Conservation (phyloP, 371 early-diverging fungal genomes). For the Nematocida parisii region DNA sequence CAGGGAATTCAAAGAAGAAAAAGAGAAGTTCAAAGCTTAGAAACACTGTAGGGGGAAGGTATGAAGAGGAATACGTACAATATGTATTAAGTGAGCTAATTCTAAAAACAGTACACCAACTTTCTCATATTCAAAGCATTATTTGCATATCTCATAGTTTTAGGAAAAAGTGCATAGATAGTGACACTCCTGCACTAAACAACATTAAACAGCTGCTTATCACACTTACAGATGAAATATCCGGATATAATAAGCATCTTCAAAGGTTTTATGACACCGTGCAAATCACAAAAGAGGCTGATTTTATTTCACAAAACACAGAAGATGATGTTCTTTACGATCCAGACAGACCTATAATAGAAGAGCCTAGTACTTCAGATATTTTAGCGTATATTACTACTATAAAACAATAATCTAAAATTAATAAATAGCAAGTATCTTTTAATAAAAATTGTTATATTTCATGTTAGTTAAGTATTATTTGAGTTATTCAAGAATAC, state of each 20-base stretch:
- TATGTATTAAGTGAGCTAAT: constrained; percentile 58
- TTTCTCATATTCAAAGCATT: not conserved
- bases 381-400: not conserved
- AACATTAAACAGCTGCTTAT: not conserved
- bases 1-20: constrained; percentile 19
- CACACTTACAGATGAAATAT: not conserved
- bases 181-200: not conserved
- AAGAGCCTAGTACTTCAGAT: not conserved
- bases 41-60: constrained; percentile 54
- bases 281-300: constrained; percentile 1
- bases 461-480: too few species aligned
- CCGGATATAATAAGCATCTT: not conserved
- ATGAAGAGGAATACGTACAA: constrained; percentile 58
- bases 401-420: not conserved
- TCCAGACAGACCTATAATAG: constrained; percentile 46
- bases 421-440: too few species aligned
- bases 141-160: not conserved
- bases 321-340: constrained; percentile 55
- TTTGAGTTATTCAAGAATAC: too few species aligned
- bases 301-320: constrained; percentile 47
- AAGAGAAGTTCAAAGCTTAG: constrained; percentile 55
- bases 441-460: too few species aligned
- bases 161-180: not conserved
- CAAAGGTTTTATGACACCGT: not conserved
- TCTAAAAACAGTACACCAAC: not conserved